phyloP scores from a whole-genome alignment of 805 yeast genomes.

The Naumovozyma castellii region DNA sequence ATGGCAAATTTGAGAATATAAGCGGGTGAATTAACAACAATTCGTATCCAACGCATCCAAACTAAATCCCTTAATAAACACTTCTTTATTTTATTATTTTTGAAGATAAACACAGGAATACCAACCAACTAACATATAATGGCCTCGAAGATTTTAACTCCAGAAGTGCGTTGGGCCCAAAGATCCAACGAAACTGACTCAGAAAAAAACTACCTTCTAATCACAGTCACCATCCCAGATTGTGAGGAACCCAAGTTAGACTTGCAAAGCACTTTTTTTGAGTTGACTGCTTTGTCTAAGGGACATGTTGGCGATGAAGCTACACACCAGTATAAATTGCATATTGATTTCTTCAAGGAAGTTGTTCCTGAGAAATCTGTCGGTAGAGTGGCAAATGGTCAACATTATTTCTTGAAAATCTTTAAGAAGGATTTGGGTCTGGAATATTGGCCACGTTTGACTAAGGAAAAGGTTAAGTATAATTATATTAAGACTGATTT shows the following conservation, averaged over 20 bases:
- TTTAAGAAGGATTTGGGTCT: conserved; percentile 60
- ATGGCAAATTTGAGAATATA: no score
- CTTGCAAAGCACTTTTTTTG: conserved; percentile 46
- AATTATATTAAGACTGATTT: conserved; percentile 87
- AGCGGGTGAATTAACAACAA: no score
- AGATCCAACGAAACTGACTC: conserved; percentile 72
- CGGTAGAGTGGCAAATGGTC: conserved; percentile 44
- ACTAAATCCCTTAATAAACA: no score
- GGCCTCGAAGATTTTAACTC: conserved; percentile 20
- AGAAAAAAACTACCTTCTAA: conserved; percentile 61
- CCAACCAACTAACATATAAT: neutral
- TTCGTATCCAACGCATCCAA: no score
- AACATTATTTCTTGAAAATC: conserved; percentile 47
- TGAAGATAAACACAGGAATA: no score
- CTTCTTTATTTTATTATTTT: no score
- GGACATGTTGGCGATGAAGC: conserved; percentile 38
- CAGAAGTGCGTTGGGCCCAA: conserved; percentile 89
- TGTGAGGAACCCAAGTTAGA: conserved; percentile 53
- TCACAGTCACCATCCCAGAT: conserved; percentile 69
- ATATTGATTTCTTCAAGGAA: conserved; percentile 67
- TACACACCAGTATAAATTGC: conserved; percentile 44
- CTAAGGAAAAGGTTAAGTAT: conserved; percentile 72
- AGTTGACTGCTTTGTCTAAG: conserved; percentile 34
- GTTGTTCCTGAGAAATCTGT: conserved; percentile 58
- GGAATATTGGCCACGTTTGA: conserved; percentile 93